Conservation (phyloP, 2,329 filamentous ascomycete species). For the Aspergillus jensenii region DNA sequence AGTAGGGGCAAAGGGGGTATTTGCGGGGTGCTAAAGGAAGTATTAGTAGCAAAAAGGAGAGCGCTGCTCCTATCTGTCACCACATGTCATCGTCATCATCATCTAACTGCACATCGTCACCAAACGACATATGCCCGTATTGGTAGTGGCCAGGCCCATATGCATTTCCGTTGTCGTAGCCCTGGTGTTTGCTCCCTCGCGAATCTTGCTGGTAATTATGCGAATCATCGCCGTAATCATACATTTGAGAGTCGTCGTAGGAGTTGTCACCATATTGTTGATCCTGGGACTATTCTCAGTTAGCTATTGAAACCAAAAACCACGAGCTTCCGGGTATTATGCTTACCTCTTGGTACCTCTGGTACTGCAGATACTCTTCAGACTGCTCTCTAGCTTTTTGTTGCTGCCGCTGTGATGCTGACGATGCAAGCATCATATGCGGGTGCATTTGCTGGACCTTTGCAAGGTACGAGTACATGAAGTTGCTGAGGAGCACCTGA, state of each 20-base stretch:
- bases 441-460: conserved; percentile 99
- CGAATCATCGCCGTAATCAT: conserved; percentile 50
- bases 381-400: conserved; percentile 39
- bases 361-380: conserved; percentile 47
- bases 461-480: conserved; percentile 98
- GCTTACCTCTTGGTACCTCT: conserved; percentile 48
- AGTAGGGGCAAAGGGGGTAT: conserved; percentile 33
- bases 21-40: conserved; percentile 27
- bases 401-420: conserved; percentile 64
- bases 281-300: conserved; percentile 22
- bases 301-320: not conserved
- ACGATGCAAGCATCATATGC: conserved; percentile 85
- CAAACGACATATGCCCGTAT: conserved; percentile 41
- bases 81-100: conserved; percentile 51
- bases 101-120: conserved; percentile 43
- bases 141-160: conserved; percentile 39
- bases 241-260: conserved; percentile 53
- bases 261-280: conserved; percentile 41
- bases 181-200: conserved; percentile 37
- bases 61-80: conserved; percentile 33
- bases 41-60: conserved; percentile 25
- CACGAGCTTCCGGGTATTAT: not conserved
- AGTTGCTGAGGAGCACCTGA: conserved; percentile 95
- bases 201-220: conserved; percentile 37
- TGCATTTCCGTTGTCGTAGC: conserved; percentile 37